phyloP scores from a whole-genome alignment of 1,284 basidiomycete genomes.

The Schizopora paradoxa region DNA sequence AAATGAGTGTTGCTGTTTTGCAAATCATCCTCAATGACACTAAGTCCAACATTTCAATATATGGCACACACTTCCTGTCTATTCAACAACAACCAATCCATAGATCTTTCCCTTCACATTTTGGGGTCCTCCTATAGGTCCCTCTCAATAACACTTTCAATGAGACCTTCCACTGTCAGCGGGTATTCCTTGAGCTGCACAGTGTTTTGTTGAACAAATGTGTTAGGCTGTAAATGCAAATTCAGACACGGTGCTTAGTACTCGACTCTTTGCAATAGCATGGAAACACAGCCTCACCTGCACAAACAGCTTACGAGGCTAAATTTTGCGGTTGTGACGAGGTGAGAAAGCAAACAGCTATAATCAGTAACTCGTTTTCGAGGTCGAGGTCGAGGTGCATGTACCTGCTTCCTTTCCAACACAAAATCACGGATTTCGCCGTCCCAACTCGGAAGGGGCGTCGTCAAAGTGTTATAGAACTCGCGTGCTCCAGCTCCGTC shows the following conservation, averaged over 20 bases:
- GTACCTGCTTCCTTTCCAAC: slow-evolving; percentile 71
- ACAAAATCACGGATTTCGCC: slow-evolving; percentile 72
- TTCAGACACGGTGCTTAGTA: too few species aligned
- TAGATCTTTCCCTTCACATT: too few species aligned
- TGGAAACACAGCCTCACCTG: slow-evolving; percentile 10
- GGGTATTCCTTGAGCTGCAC: slow-evolving; percentile 76
- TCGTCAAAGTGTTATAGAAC: slow-evolving; percentile 73
- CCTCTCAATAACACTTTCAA: slow-evolving; percentile 77
- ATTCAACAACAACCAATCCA: too few species aligned
- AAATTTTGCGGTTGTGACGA: too few species aligned
- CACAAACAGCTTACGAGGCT: slow-evolving; percentile 79
- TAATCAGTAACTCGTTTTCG: slow-evolving; percentile 1
- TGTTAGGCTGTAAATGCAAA: slow-evolving; percentile 53
- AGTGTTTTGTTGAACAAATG: slow-evolving; percentile 56
- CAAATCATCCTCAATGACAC: too few species aligned
- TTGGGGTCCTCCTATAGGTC: too few species aligned
- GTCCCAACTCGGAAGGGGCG: slow-evolving; percentile 65
- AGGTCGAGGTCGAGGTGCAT: slow-evolving; percentile 22
- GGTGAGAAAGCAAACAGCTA: slow-evolving; percentile 4
- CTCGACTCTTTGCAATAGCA: not conserved
- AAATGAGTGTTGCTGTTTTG: too few species aligned
- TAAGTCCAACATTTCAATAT: too few species aligned
- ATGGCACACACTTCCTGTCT: too few species aligned
- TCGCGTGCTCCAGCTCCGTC: slow-evolving; percentile 69
- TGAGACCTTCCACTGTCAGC: slow-evolving; percentile 61